Evolutionary conservation across 495 filamentous ascomycete species (phyloP), one percentile per base, ranked within the genome.

Genomic region (Podospora conica): DNA sequence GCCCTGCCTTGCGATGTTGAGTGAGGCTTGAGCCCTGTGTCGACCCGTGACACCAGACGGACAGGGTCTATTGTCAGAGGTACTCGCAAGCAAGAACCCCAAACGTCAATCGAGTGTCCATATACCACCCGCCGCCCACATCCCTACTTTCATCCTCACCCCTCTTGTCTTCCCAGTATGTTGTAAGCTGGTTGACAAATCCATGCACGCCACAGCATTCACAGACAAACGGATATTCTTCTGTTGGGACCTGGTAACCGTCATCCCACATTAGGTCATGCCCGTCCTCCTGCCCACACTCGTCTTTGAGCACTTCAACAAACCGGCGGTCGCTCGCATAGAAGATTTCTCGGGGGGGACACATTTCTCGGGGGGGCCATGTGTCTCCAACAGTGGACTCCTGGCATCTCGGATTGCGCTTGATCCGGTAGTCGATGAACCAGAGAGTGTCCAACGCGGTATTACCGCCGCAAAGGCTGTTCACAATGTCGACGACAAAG

Each of bases 341-440:
- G 29, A 67, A 67, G 24, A 31, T 21, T 53, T 3, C 54, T 9
- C 20, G 60, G 28, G 31, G 8, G 60, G 28, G 31, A 2, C 7
- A 28, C 6, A 21, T 66, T 27, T 53, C 22, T 25, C 20, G 10
- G 24, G n/a, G n/a, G n/a, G n/a, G n/a, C 53, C 9, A 48, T 12
- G 9, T 22, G 54, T 33, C 6, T 29, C 29, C 55, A 20, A 55
- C 11, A 27, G 27, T 24, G 18, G 31, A 55, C 22, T 15, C 27
- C 25, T 53, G 65, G 65, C 53, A 58, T 57, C 27, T 58, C 53
- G 29, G 55, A 22, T 53, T 65, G 7, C 65, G 59, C 56, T 65
- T 60, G 22, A 65, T 65, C 18, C 56, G 64, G 64, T 65, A 60
- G 56, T 65, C 64, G 56, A 66, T 62, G 23, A 66, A 61, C 65